These are phyloP conservation scores for Adansonia grandidieri DNA, from an alignment of 441 rosid species.

Conservation along the genomic window DNA sequence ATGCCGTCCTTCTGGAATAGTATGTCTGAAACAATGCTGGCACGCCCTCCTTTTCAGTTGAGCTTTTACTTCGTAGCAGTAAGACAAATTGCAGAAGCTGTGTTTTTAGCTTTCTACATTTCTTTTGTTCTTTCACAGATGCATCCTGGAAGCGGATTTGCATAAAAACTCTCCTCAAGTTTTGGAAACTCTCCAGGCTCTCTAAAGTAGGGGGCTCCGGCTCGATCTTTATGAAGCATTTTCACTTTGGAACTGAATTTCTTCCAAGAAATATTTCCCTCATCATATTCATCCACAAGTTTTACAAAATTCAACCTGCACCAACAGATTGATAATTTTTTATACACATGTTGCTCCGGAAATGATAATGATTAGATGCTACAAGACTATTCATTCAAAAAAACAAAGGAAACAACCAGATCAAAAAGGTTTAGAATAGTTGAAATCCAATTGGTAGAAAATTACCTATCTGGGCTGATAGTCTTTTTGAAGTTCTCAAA, in stretches of 20 bases:
- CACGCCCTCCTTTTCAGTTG: conserved; percentile 31
- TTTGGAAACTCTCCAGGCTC: conserved; percentile 66
- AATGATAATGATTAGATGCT: conserved; percentile 3
- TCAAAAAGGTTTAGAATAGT: neutral
- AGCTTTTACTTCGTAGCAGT: conserved; percentile 27
- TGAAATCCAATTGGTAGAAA: conserved; percentile 11
- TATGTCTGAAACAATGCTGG: conserved; percentile 25
- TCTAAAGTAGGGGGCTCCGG: conserved; percentile 74
- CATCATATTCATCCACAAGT: conserved; percentile 78
- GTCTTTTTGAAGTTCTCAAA: conserved; percentile 85
- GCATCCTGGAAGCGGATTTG: too few species aligned
- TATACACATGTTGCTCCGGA: neutral
- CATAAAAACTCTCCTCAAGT: too few species aligned
- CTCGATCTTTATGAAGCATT: conserved; percentile 70
- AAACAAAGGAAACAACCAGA: neutral
- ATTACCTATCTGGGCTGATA: conserved; percentile 81
- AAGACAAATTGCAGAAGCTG: conserved; percentile 27
- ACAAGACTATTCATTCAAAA: conserved; percentile 10
- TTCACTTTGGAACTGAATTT: conserved; percentile 78
- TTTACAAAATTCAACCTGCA: conserved; percentile 82
- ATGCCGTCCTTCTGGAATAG: conserved; percentile 14
- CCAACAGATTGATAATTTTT: conserved; percentile 19
- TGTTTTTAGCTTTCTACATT: conserved; percentile 30
- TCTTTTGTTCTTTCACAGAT: conserved; percentile 28
- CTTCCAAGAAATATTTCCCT: conserved; percentile 76